phyloP scores from a whole-genome alignment of 1,284 basidiomycete species.

The Microbotryum scabiosae region DNA sequence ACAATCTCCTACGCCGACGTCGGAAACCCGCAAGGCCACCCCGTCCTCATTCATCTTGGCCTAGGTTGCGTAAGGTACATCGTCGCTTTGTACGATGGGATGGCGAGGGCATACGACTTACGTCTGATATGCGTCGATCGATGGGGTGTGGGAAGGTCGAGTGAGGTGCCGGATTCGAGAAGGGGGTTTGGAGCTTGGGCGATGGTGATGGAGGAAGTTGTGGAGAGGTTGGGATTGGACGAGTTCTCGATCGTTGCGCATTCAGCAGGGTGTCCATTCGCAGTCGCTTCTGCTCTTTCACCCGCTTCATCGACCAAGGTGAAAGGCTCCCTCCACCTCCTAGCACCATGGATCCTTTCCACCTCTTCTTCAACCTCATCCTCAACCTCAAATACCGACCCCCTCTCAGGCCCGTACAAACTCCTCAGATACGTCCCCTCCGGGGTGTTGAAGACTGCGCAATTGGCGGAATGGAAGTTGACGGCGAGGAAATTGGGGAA shows the following conservation, averaged over 20 bases:
- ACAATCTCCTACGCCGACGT: slow-evolving; percentile 82
- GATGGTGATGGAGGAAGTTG: slow-evolving; percentile 75
- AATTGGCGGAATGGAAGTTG: slow-evolving; percentile 93
- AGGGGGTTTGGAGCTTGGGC: slow-evolving; percentile 85
- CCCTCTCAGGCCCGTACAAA: slow-evolving; percentile 62
- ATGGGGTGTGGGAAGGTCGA: slow-evolving; percentile 84
- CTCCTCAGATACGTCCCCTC: slow-evolving; percentile 96
- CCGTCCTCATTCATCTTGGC: slow-evolving; percentile 84
- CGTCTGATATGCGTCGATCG: slow-evolving; percentile 90
- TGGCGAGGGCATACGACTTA: slow-evolving; percentile 77
- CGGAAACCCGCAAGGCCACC: slow-evolving; percentile 69
- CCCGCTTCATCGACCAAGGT: slow-evolving; percentile 60
- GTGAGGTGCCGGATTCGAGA: slow-evolving; percentile 57
- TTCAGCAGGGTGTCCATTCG: slow-evolving; percentile 93
- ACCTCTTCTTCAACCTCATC: not conserved
- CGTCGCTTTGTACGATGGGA: slow-evolving; percentile 89
- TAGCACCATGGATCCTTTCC: slow-evolving; percentile 85
- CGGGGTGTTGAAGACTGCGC: slow-evolving; percentile 83
- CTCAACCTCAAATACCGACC: slow-evolving; percentile 8
- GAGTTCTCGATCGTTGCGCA: slow-evolving; percentile 86
- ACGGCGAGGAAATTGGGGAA: slow-evolving; percentile 95
- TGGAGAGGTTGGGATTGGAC: slow-evolving; percentile 67
- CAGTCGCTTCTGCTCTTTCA: slow-evolving; percentile 64
- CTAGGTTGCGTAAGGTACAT: slow-evolving; percentile 89
- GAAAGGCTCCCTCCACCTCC: slow-evolving; percentile 71